Base-by-base conservation (phyloP, 345 rosid genomes). In the Aquilaria yunnanensis region DNA sequence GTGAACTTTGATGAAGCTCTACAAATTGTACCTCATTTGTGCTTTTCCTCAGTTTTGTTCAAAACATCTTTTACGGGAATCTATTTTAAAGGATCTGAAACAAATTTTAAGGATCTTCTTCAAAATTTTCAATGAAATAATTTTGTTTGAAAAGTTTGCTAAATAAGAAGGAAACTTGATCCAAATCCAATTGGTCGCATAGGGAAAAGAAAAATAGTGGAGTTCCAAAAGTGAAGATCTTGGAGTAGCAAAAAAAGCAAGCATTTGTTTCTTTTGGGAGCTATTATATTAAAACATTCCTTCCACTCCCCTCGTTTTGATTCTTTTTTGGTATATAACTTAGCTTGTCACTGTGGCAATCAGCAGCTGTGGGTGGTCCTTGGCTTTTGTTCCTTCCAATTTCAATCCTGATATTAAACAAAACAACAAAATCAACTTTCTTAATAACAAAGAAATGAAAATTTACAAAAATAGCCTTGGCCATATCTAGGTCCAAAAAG, bases 161-260 rank as follows among this genome's bases (percentile, higher is more conserved):
- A 37, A 37, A 37, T 37, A 1, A 37, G 23, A 23, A 23, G 23
- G 23, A 37, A 37, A 37, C 5, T 9, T 37, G 0, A 37, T 37
- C 8, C 23, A 23, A 9, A 37, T 37, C 43, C 43, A 37, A 1
- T 64, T 56, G 10, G 16, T 47, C 46, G 61, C 62, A 56, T 56
- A 3, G 56, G 61, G 61, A 65, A 16, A 54, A 67, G 86, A 79
- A 82, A 37, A 37, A 1, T 37, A 80, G 77, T 77, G 76, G 84
- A 81, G 73, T 77, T 68, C 83, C 75, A 81, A 77, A 74, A 80
- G 74, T 54, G 64, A 62, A 79, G 69, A 79, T 67, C 75, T 65
- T 64, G 52, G 69, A 58, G 61, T 61, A 59, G 56, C 32, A 63
- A 57, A 62, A 70, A 75, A 75, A 75, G 80, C 75, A 49, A 64